Evolutionary conservation across 306 rosid genomes (phyloP).

Genomic region (Pterocarpus macrocarpus): DNA sequence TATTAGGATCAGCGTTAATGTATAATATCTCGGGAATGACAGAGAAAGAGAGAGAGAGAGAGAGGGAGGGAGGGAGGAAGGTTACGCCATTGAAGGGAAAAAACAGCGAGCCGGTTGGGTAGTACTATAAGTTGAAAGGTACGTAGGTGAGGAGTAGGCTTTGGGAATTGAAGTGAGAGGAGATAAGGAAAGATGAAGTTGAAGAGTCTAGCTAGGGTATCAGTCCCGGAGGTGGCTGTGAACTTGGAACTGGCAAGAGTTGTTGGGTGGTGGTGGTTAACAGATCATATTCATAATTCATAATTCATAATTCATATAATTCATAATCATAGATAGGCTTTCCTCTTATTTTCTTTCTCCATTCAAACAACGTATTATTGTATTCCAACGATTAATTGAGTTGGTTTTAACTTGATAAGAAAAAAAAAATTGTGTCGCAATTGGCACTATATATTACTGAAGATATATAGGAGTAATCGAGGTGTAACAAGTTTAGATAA

Average conservation of each 20-base stretch:
- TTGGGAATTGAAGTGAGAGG: conserved; percentile 82
- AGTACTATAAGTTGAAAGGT: conserved; percentile 49
- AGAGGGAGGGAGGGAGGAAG: conserved; percentile 30
- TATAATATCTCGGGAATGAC: conserved; percentile 80
- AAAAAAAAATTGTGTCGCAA: too few species aligned
- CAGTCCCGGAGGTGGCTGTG: conserved; percentile 29
- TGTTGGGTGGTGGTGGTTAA: too few species aligned
- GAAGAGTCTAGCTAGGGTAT: conserved; percentile 50
- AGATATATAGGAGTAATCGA: too few species aligned
- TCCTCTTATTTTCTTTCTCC: too few species aligned
- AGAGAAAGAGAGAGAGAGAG: conserved; percentile 38
- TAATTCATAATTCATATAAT: too few species aligned
- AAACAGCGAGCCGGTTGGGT: conserved; percentile 72
- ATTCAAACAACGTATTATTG: too few species aligned
- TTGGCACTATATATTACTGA: too few species aligned
- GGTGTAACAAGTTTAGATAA: too few species aligned
- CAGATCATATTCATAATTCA: too few species aligned
- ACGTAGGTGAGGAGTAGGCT: conserved; percentile 67
- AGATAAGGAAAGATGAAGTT: conserved; percentile 41
- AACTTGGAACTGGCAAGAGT: background rate
- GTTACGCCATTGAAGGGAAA: conserved; percentile 48
- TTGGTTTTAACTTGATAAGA: too few species aligned
- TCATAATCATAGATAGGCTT: too few species aligned
- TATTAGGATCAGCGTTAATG: conserved; percentile 3
- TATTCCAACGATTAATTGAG: too few species aligned